Base-by-base conservation (phyloP, 495 filamentous ascomycete species). In the Schizothecium vesticola region DNA sequence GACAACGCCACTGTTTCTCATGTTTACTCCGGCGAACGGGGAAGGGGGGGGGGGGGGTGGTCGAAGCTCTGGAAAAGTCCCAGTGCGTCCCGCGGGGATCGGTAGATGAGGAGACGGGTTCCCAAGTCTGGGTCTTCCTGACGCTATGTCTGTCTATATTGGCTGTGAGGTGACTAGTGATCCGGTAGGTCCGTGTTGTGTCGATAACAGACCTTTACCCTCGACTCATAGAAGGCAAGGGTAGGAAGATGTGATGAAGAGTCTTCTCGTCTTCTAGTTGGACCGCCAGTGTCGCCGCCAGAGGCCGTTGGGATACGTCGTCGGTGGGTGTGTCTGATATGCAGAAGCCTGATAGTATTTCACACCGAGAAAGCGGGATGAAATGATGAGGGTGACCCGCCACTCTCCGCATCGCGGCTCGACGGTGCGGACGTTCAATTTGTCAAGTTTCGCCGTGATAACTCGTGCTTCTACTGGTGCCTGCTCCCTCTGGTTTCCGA, bases 351-450 rank as follows among this genome's bases (percentile, higher is more conserved):
- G 64, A 73, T 70, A 65, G 72, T 59, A 59, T 19, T 65, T 66
- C 73, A 72, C 70, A 75, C 73, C 73, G 73, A 75, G 61, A 69
- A 75, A 57, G 56, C 73, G 73, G 73, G 71, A 65, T 60, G 71
- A 72, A 67, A 75, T 72, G 64, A 69, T 23, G 61, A 64, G 55
- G 51, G 3, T 25, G 31, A 51, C n/a, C 28, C 51, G 64, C 33
- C 61, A 43, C 36, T 64, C 62, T 56, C 22, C 19, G 25, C 21
- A 6, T 60, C 11, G 22, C 31, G 33, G 56, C 65, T 21, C 25
- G 57, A 29, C 66, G 67, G 51, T 56, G 26, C 26, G 21, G 62
- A 57, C 51, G 26, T 9, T 67, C 57, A 43, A 67, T 22, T 25
- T 65, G 69, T 71, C 65, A 26, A 55, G 61, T 68, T 43, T 65